Percentiles rank a stretch among this genome's conserved stretches.
These are phyloP conservation scores for Tricholoma furcatifolium DNA, from an alignment of 768 basidiomycete genomes.

Conservation along the genomic window DNA sequence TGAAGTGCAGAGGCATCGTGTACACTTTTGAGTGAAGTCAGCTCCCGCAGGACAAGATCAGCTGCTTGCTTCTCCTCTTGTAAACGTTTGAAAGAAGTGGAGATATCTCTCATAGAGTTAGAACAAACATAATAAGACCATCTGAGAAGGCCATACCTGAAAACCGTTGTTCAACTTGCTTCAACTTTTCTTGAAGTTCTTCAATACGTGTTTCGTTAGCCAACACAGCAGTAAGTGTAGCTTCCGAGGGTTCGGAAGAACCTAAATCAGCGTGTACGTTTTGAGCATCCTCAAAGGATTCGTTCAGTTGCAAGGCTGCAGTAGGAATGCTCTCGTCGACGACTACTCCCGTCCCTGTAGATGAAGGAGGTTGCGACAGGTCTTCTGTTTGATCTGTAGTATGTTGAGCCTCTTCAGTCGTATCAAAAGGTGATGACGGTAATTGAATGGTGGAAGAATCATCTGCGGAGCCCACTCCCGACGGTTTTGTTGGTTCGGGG, in stretches of 20 bases:
- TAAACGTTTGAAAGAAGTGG: slow-evolving; percentile 72
- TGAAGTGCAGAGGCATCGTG: slow-evolving; percentile 65
- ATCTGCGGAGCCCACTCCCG: neutral
- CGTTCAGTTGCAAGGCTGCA: neutral
- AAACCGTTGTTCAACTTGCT: slow-evolving; percentile 76
- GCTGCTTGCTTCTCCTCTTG: slow-evolving; percentile 71
- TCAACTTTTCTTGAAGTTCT: slow-evolving; percentile 61
- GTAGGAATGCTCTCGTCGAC: neutral
- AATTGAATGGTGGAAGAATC: neutral
- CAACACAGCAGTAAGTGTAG: neutral
- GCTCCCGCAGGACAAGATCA: slow-evolving; percentile 64
- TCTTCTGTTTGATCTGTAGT: neutral
- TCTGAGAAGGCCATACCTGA: slow-evolving; percentile 43
- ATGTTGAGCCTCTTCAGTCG: neutral
- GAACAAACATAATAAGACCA: slow-evolving; percentile 1
- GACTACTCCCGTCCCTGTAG: too few species aligned
- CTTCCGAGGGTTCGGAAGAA: neutral
- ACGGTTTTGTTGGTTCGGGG: neutral
- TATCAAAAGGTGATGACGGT: neutral
- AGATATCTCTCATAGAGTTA: slow-evolving; percentile 56
- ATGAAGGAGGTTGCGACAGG: too few species aligned
- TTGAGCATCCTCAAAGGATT: neutral
- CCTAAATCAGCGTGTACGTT: neutral
- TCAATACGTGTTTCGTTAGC: slow-evolving; percentile 40
- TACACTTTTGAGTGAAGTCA: slow-evolving; percentile 69